phyloP scores from a whole-genome alignment of 1,284 basidiomycete species.

The Ganoderma resinaceum region DNA sequence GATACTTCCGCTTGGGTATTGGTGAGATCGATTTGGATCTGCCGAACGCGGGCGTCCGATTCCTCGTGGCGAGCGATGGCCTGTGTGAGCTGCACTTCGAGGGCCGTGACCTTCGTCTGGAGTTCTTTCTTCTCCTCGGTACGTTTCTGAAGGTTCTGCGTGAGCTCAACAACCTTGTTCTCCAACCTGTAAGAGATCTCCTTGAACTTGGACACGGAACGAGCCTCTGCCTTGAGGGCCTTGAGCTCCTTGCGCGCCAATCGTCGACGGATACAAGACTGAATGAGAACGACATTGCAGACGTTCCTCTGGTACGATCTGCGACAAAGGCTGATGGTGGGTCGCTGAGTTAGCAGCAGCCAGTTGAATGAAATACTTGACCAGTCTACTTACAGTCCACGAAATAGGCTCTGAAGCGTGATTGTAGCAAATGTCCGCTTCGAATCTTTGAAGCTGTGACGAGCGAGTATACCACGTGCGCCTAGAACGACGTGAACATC shows the following conservation, averaged over 20 bases:
- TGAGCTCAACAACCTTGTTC: slow-evolving; percentile 99
- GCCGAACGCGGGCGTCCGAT: slow-evolving; percentile 79
- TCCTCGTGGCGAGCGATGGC: slow-evolving; percentile 94
- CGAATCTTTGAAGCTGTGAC: slow-evolving; percentile 68
- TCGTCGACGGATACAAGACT: slow-evolving; percentile 92
- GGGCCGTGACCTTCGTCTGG: slow-evolving; percentile 72
- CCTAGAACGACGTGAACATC: slow-evolving; percentile 50
- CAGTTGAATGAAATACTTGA: slow-evolving; percentile 14
- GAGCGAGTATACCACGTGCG: slow-evolving; percentile 82
- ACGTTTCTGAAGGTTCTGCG: slow-evolving; percentile 93
- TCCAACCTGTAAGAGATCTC: slow-evolving; percentile 98
- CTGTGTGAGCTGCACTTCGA: slow-evolving; percentile 86
- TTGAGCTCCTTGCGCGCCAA: slow-evolving; percentile 89
- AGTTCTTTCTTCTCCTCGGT: slow-evolving; percentile 93
- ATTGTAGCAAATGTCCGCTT: slow-evolving; percentile 75
- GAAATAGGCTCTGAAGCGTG: slow-evolving; percentile 84
- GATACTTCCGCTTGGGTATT: slow-evolving; percentile 77
- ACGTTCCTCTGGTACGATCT: slow-evolving; percentile 71
- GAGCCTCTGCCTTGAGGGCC: slow-evolving; percentile 87
- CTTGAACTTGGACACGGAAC: slow-evolving; percentile 98
- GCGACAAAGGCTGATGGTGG: slow-evolving; percentile 64
- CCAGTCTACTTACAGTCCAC: slow-evolving; percentile 78
- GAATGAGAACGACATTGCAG: slow-evolving; percentile 83
- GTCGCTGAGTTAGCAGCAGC: slow-evolving; percentile 16
- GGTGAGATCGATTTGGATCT: slow-evolving; percentile 76